Evolutionary conservation across 352 stramenopile genomes (phyloP).

Genomic region (Phytophthora citricola): DNA sequence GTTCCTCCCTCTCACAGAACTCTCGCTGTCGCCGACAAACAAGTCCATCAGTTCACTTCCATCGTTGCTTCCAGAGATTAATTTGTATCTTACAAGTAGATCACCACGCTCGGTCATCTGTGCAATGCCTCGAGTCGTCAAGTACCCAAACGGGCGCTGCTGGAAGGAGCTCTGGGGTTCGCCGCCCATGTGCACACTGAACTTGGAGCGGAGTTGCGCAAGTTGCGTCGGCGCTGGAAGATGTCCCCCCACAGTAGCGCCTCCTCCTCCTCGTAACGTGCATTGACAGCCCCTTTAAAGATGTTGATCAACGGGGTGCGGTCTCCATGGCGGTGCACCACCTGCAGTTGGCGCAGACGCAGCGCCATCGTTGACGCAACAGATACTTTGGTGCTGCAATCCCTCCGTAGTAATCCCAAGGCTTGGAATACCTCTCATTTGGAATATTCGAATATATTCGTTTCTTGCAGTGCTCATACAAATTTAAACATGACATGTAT

Average conservation of each 20-base stretch:
- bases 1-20: slow-evolving; percentile 50
- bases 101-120: slow-evolving; percentile 70
- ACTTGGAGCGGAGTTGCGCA: slow-evolving; percentile 43
- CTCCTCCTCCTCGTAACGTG: slow-evolving; percentile 46
- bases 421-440: too few species aligned
- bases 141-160: slow-evolving; percentile 68
- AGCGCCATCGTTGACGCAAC: slow-evolving; percentile 31
- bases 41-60: slow-evolving; percentile 20
- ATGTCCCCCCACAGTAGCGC: slow-evolving; percentile 47
- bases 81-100: slow-evolving; percentile 42
- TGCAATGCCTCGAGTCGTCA: slow-evolving; percentile 66
- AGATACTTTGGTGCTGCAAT: neutral
- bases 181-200: slow-evolving; percentile 22
- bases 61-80: neutral
- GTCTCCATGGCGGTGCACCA: slow-evolving; percentile 84
- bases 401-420: too few species aligned
- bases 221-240: slow-evolving; percentile 53
- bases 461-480: neutral
- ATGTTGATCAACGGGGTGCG: slow-evolving; percentile 81
- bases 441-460: neutral
- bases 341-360: slow-evolving; percentile 76
- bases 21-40: slow-evolving; percentile 30
- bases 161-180: slow-evolving; percentile 45
- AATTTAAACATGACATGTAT: slow-evolving; percentile 8
- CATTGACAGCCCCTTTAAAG: slow-evolving; percentile 42